These are phyloP conservation scores for Trichoderma lentiforme DNA, from an alignment of 2,329 filamentous ascomycete species.

Conservation along the genomic window DNA sequence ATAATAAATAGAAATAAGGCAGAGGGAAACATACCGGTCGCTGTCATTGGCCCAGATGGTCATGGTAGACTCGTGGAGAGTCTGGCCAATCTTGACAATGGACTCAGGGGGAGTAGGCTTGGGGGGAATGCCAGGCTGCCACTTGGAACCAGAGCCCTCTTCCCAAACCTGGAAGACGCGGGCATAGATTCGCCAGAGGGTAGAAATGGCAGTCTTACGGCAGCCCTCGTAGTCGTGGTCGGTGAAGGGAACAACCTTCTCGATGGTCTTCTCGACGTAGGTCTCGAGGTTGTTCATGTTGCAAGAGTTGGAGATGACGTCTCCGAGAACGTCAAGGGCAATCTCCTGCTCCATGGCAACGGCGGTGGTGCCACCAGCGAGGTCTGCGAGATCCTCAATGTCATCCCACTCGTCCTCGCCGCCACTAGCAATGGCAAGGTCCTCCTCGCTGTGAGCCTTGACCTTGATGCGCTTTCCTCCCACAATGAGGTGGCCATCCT, in stretches of 20 bases:
- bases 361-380: slow-evolving; percentile 74
- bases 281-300: slow-evolving; percentile 68
- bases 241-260: slow-evolving; percentile 73
- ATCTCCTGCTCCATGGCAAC: slow-evolving; percentile 97
- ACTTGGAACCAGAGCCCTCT: slow-evolving; percentile 70
- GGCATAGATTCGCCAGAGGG: slow-evolving; percentile 89
- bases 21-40: slow-evolving; percentile 72
- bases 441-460: slow-evolving; percentile 55
- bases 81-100: slow-evolving; percentile 78
- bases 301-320: slow-evolving; percentile 85
- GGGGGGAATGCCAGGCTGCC: slow-evolving; percentile 82
- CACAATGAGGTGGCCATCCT: slow-evolving; percentile 72
- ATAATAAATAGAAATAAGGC: slow-evolving; percentile 20
- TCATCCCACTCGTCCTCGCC: slow-evolving; percentile 55
- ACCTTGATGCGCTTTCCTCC: slow-evolving; percentile 85
- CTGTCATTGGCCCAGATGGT: slow-evolving; percentile 84
- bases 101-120: slow-evolving; percentile 75
- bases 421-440: slow-evolving; percentile 54
- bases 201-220: slow-evolving; percentile 85
- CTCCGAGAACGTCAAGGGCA: slow-evolving; percentile 89
- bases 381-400: slow-evolving; percentile 76
- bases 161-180: slow-evolving; percentile 87
- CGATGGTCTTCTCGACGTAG: slow-evolving; percentile 85
- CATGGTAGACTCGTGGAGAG: slow-evolving; percentile 80
- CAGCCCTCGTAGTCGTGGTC: slow-evolving; percentile 92